Percentiles rank a stretch among this genome's conserved stretches.
Evolutionary conservation across 352 stramenopile species (phyloP).

Genomic region (Phytopythium cucurbitacearum): DNA sequence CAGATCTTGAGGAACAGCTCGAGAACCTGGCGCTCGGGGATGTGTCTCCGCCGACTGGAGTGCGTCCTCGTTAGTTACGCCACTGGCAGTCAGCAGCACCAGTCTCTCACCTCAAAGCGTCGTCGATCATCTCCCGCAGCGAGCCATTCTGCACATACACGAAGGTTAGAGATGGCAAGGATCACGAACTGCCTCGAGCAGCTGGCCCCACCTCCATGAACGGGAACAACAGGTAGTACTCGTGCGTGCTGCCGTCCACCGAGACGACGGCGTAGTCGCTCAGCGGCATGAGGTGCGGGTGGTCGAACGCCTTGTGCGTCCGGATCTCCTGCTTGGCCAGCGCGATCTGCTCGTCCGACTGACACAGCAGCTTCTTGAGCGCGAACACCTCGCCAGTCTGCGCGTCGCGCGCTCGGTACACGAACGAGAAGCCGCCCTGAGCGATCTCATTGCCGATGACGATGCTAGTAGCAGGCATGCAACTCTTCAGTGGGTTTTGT

Average conservation of each 20-base stretch:
- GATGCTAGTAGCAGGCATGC: constrained; percentile 24
- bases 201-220: constrained; percentile 58
- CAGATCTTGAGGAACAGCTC: constrained; percentile 85
- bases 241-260: constrained; percentile 29
- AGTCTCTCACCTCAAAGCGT: constrained; percentile 34
- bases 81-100: background rate
- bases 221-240: constrained; percentile 86
- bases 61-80: constrained; percentile 15
- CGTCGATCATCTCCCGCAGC: constrained; percentile 82
- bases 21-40: constrained; percentile 65
- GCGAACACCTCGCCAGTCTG: constrained; percentile 74
- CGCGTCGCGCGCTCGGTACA: constrained; percentile 73
- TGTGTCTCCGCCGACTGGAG: constrained; percentile 28
- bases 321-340: constrained; percentile 81
- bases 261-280: constrained; percentile 70
- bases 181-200: background rate
- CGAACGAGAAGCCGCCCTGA: constrained; percentile 86
- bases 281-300: constrained; percentile 85
- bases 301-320: constrained; percentile 61
- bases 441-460: constrained; percentile 61
- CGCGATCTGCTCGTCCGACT: constrained; percentile 78
- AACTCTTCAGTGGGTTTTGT: too few relatives aligned
- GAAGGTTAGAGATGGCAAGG: background rate
- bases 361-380: constrained; percentile 89
- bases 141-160: constrained; percentile 57